phyloP scores from a whole-genome alignment of 495 filamentous ascomycete species.

The Usnea hakonensis region DNA sequence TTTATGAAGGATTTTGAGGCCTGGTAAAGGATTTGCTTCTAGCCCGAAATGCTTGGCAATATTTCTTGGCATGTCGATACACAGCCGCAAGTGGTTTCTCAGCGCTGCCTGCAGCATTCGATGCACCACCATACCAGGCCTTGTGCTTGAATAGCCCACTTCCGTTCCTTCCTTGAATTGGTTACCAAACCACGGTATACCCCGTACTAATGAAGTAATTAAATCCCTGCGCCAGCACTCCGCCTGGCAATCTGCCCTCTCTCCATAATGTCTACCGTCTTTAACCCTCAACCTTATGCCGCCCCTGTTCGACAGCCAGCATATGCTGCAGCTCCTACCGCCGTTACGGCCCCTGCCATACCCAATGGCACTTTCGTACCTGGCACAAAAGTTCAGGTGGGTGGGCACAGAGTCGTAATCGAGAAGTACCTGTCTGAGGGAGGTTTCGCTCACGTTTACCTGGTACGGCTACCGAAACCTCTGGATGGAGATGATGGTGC shows the following conservation, averaged over 20 bases:
- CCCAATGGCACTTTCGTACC: conserved; percentile 86
- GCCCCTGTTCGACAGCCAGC: conserved; percentile 19
- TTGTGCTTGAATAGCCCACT: not conserved
- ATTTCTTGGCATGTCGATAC: conserved; percentile 1
- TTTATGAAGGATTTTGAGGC: not conserved
- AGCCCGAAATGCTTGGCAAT: not conserved
- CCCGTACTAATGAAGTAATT: not conserved
- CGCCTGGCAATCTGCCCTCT: conserved; percentile 3
- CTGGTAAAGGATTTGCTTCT: not conserved
- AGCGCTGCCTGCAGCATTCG: conserved; percentile 7
- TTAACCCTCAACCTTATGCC: conserved; percentile 20
- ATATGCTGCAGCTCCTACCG: conserved; percentile 11
- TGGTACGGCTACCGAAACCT: conserved; percentile 73
- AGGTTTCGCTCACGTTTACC: conserved; percentile 96
- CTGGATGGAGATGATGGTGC: conserved; percentile 76
- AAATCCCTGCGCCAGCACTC: not conserved
- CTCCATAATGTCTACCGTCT: conserved; percentile 22
- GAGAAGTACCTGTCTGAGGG: conserved; percentile 98
- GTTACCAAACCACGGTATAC: not conserved
- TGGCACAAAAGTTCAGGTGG: conserved; percentile 93
- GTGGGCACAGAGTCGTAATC: conserved; percentile 85
- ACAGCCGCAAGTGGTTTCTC: not conserved
- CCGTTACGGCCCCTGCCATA: conserved; percentile 38
- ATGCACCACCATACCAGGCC: conserved; percentile 8
- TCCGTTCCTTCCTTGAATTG: not conserved